Base-by-base conservation (phyloP, 2,329 filamentous ascomycete genomes). In the Calonectria multiphialidica region DNA sequence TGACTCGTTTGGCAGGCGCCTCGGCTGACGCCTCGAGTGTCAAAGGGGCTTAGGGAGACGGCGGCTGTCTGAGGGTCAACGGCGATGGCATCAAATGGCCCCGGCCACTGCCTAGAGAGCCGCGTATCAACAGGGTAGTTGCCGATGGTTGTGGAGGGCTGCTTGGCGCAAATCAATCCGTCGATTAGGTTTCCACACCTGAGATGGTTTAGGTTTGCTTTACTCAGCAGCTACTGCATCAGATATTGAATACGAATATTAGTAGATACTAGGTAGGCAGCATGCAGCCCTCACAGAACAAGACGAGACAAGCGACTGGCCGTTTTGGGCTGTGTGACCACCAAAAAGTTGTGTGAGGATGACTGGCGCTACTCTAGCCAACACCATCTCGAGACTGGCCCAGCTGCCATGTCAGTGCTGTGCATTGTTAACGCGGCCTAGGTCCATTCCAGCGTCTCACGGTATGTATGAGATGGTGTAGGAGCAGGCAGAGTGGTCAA, bases 1-100 rank as follows among this genome's bases (percentile, higher is more conserved):
- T 63, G 63, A 63, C 55, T 63, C 57, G 63, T 50, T 59, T 70
- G 68, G 55, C 50, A 70, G 62, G 35, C 50, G 67, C 67, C 67
- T 30, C 40, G 61, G 67, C 61, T 57, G 49, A 59, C 42, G 67
- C 49, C 30, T 21, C 49, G 23, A 37, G 30, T 23, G 18, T 42
- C 45, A 49, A 18, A 28, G 9, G 23, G 30, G 15, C 37, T 35
- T 16, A 61, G 57, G 28, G 35, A 2, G 23, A 18, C 8, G 23
- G 10, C 57, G 57, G 25, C 37, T 35, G 57, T 44, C 57, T 61
- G 57, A 61, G 57, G 18, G 37, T 18, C 37, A 40, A 30, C 37
- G 57, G 57, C 35, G 35, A 61, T 44, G 37, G 37, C 57, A 61
- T 44, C 57, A 61, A 61, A 61, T 18, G 23, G 57, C 35, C 57